Base-by-base conservation (phyloP, 345 rosid genomes). In the Murraya paniculata region DNA sequence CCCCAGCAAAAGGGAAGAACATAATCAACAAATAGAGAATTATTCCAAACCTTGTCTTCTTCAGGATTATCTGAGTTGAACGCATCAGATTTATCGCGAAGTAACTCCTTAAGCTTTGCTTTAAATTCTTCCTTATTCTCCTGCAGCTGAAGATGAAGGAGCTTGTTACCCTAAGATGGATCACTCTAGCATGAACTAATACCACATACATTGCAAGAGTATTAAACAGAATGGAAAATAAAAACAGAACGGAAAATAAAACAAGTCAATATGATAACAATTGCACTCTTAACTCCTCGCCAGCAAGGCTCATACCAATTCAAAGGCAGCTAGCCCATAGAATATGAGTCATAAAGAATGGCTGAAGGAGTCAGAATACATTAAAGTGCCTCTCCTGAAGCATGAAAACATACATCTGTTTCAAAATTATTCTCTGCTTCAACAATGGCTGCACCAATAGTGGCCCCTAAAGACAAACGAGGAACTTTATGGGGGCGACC, bases 371-470 rank as follows among this genome's bases (percentile, higher is more conserved):
- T 77, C 85, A 84, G 79, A 87, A 72, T 64, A 84, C 79, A 84
- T 74, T 81, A 69, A 83, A 84, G 81, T 81, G 84, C 81, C 81
- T 85, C 83, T 83, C 80, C 76, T 22, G 80, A 82, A 86, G 79
- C 78, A 80, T 85, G 84, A 83, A 83, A 84, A 90, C 94, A 81
- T 94, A 94, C 99, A 79, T 96, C 97, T 82, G 68, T 84, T 86
- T 91, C 94, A 84, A 89, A 83, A 86, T 77, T 81, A 81, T 82
- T 80, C 81, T 92, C 95, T 78, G 91, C 91, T 85, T 96, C 92
- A 81, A 90, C 93, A 87, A 88, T 89, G 41, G 90, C 93, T 81
- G 94, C 95, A 86, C 92, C 94, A 48, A 86, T 81, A 77, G 81
- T 87, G 70, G 88, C 86, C 74, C 88, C 87, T 78, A 91, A 84